These are phyloP conservation scores for Medicago arabica DNA, from an alignment of 306 rosid genomes.

Conservation along the genomic window DNA sequence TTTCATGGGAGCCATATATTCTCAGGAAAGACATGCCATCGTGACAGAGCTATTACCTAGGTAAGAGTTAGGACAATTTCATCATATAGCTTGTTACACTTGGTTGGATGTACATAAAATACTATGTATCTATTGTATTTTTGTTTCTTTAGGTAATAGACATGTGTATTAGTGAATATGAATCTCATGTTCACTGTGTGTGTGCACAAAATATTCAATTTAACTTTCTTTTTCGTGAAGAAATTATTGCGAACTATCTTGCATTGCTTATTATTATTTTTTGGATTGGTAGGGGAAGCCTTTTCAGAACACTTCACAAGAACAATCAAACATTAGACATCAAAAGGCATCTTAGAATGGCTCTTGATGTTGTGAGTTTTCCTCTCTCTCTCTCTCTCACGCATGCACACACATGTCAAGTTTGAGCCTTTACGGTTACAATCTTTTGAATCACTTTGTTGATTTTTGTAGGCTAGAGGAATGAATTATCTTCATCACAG, in stretches of 20 bases:
- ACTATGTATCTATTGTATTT: constrained; percentile 11
- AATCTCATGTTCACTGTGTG: constrained; percentile 8
- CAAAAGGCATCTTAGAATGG: constrained; percentile 70
- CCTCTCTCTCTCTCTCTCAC: constrained; percentile 27
- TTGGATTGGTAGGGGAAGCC: constrained; percentile 71
- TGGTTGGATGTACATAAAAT: constrained; percentile 29
- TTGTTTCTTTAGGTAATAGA: constrained; percentile 7
- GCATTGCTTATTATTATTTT: constrained; percentile 33
- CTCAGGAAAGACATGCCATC: constrained; percentile 70
- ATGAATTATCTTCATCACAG: constrained; percentile 83
- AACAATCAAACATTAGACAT: constrained; percentile 68
- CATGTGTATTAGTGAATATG: constrained; percentile 4
- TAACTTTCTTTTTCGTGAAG: constrained; percentile 1
- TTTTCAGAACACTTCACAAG: constrained; percentile 70
- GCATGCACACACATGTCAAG: neutral
- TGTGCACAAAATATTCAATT: constrained; percentile 21
- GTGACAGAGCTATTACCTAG: constrained; percentile 82
- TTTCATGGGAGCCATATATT: constrained; percentile 83
- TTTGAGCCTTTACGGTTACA: constrained; percentile 17
- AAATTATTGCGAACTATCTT: constrained; percentile 18
- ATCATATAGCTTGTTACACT: constrained; percentile 35
- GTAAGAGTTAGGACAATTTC: constrained; percentile 47
- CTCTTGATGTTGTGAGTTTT: constrained; percentile 79
- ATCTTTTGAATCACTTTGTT: constrained; percentile 26
- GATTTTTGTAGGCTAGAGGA: constrained; percentile 70